phyloP scores from a whole-genome alignment of 352 stramenopile genomes.

The Poterioochromonas sp. region DNA sequence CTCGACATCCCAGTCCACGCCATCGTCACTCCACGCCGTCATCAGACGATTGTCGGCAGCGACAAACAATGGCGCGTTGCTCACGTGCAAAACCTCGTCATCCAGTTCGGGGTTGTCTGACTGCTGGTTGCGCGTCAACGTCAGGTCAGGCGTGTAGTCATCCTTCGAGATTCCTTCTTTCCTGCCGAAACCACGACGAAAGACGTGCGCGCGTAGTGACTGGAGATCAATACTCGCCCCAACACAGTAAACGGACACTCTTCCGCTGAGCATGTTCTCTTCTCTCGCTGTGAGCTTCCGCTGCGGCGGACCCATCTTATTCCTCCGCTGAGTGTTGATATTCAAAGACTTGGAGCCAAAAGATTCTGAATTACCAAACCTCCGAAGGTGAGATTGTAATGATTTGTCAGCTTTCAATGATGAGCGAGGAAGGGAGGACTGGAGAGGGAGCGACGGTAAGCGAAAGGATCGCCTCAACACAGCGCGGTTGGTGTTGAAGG shows the following conservation, averaged over 20 bases:
- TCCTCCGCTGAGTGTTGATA: too few species aligned
- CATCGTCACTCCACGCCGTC: neutral
- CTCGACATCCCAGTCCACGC: neutral
- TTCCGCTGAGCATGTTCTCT: neutral
- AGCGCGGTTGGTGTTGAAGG: too few species aligned
- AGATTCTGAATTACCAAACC: too few species aligned
- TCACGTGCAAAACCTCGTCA: conserved; percentile 18
- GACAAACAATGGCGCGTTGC: conserved; percentile 1
- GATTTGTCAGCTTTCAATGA: too few species aligned
- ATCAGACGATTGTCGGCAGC: neutral
- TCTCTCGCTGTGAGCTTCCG: neutral
- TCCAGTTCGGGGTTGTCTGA: neutral
- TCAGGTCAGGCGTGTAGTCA: neutral
- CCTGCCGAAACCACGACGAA: neutral
- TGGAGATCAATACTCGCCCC: conserved; percentile 6
- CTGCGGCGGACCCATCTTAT: conserved; percentile 22
- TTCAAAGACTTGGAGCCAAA: too few species aligned
- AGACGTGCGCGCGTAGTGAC: neutral
- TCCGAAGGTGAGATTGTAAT: too few species aligned
- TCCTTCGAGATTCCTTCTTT: neutral
- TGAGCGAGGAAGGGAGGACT: too few species aligned
- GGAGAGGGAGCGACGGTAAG: too few species aligned
- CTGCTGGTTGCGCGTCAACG: neutral
- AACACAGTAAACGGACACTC: conserved; percentile 16
- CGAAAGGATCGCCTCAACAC: too few species aligned